Conservation (phyloP, 164 flowering plant species). For the Magnolia officinalis region DNA sequence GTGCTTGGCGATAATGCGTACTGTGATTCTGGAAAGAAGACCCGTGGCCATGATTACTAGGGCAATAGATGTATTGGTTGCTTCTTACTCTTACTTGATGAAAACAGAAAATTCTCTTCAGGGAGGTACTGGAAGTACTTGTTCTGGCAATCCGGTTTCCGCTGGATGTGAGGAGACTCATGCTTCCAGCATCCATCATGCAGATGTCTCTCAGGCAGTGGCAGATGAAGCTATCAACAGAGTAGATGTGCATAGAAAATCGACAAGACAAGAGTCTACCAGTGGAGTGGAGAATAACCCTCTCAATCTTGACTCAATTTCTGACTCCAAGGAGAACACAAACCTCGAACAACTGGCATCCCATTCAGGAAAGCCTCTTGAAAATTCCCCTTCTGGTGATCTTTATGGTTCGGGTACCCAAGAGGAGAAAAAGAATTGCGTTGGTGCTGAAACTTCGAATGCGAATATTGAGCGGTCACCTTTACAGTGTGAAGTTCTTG, state of each 20-base stretch:
- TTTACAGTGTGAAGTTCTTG: conserved; percentile 32
- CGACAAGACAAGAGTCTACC: conserved; percentile 8
- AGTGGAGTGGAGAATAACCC: conserved; percentile 21
- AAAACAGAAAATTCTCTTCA: conserved; percentile 49
- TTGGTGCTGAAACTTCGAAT: conserved; percentile 25
- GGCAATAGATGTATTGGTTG: conserved; percentile 68
- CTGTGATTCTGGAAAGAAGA: conserved; percentile 75
- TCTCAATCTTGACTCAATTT: conserved; percentile 10
- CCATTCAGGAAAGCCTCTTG: conserved; percentile 10
- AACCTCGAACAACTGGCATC: conserved; percentile 15
- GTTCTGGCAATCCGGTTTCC: conserved; percentile 1
- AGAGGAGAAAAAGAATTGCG: conserved; percentile 16
- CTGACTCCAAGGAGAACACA: conserved; percentile 50
- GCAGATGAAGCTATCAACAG: conserved; percentile 31
- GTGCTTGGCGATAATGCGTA: conserved; percentile 54
- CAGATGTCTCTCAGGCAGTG: conserved; percentile 16
- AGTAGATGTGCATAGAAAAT: conserved; percentile 20
- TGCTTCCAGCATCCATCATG: conserved; percentile 30
- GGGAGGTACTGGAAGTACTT: conserved; percentile 19
- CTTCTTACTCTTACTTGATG: conserved; percentile 55
- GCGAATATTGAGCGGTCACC: conserved; percentile 30
- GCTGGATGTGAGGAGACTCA: conserved; percentile 29
- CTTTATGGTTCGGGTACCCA: conserved; percentile 16
- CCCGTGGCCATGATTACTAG: conserved; percentile 63
- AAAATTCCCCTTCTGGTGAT: conserved; percentile 7